These are phyloP conservation scores for Aspergillus avenaceus DNA, from an alignment of 495 filamentous ascomycete genomes.

Conservation along the genomic window DNA sequence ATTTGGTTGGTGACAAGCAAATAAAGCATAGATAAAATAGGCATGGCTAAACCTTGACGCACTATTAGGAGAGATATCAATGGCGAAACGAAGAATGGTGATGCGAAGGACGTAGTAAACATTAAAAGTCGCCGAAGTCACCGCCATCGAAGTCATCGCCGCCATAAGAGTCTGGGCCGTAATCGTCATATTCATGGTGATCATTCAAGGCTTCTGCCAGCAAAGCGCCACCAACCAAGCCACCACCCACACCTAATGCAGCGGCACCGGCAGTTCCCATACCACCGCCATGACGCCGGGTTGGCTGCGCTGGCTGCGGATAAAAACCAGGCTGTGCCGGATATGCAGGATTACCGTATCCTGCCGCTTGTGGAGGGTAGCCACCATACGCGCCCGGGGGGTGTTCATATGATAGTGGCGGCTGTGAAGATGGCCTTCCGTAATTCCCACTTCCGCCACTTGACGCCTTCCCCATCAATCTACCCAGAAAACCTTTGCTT, in stretches of 20 bases:
- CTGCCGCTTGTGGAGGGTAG: slow-evolving; percentile 38
- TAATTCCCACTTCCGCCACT: slow-evolving; percentile 8
- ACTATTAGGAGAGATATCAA: no score
- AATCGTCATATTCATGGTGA: slow-evolving; percentile 42
- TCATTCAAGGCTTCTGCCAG: slow-evolving; percentile 63
- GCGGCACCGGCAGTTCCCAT: slow-evolving; percentile 67
- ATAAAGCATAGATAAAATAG: neutral
- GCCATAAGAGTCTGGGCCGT: slow-evolving; percentile 36
- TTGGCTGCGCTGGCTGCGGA: slow-evolving; percentile 19
- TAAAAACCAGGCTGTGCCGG: slow-evolving; percentile 43
- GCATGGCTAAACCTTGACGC: neutral
- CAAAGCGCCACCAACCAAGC: slow-evolving; percentile 66
- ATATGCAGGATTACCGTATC: slow-evolving; percentile 31
- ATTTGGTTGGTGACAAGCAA: no score
- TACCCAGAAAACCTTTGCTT: slow-evolving; percentile 44
- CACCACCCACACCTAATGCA: slow-evolving; percentile 73
- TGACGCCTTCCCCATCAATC: slow-evolving; percentile 43
- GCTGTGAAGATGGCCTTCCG: slow-evolving; percentile 10
- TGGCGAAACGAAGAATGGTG: no score
- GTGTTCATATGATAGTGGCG: slow-evolving; percentile 25
- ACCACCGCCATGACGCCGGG: slow-evolving; percentile 36
- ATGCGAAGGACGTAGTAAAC: neutral
- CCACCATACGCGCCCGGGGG: slow-evolving; percentile 25
- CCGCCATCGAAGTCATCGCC: slow-evolving; percentile 46
- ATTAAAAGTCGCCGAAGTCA: slow-evolving; percentile 4